Evolutionary conservation across 345 rosid species (phyloP), one percentile per base, ranked within the genome.

Genomic region (Boechera retrofracta): DNA sequence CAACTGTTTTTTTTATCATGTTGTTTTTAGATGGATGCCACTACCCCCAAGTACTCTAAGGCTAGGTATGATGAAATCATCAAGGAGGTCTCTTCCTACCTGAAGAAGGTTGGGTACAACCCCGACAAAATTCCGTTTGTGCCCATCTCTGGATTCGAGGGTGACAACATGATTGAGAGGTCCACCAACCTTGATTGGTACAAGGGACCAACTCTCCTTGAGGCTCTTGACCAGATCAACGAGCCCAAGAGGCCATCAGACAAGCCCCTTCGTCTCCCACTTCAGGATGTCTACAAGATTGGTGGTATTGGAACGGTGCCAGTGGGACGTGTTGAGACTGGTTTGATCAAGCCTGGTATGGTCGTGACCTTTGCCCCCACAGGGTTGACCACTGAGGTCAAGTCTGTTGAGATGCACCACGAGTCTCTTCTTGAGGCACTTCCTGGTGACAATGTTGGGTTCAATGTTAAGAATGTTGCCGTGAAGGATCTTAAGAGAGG

Each of bases 401-500:
- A 21, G 24, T 21, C 24, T 21, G 24, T 21, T 21, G 24, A 21
- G 24, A 21, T 21, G 24, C 24, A 21, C 24, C 24, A 21, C 24
- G 24, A 21, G 24, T 21, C 24, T 21, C 24, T 21, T 21, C 24
- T 21, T 21, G 24, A 21, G 24, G 24, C 24, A 21, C 24, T 21
- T 21, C 24, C 24, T 21, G 24, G 24, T 21, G 24, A 21, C 24
- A 21, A 21, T 21, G 24, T 21, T 21, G 24, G 94, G 63, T 89
- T 91, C 86, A 91, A 91, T 0, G 97, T 91, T 5, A 91, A 91
- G 91, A 91, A 91, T 10, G 91, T 91, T 68, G 81, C 97, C 2
- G 97, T 91, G 6, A 91, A 91, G 89, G 97, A 91, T 89, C 81
- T 91, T 35, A 91, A 89, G 87, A 84, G 94, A 41, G 97, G 97